phyloP scores from a whole-genome alignment of 331 rosid species.

The Quercus tomentella region DNA sequence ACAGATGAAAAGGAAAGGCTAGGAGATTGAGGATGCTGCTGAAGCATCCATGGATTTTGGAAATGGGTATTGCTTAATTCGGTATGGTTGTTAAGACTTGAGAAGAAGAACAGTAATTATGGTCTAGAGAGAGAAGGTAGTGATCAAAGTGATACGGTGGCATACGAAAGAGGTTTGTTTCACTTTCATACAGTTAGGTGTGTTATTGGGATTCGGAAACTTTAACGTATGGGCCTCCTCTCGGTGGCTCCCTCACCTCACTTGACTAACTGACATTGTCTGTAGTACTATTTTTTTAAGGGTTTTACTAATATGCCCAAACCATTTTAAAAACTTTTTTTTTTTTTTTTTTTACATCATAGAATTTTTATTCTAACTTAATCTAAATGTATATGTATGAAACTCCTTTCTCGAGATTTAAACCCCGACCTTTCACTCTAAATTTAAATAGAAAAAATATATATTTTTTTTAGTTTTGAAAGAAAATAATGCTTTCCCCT shows the following conservation, averaged over 20 bases:
- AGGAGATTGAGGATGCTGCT: not conserved
- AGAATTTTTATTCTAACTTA: no score
- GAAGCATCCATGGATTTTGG: conserved; percentile 8
- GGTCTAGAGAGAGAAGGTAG: no score
- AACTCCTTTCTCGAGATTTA: accelerated
- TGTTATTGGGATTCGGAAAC: conserved; percentile 32
- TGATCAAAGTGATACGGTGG: conserved; percentile 5
- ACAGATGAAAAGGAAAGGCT: conserved; percentile 11
- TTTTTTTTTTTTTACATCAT: no score
- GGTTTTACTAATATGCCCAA: no score
- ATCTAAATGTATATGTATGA: no score
- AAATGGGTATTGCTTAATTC: not conserved
- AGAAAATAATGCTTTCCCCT: no score
- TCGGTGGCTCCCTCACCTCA: not conserved
- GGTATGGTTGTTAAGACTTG: not conserved
- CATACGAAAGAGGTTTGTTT: not conserved
- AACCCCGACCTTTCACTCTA: accelerated
- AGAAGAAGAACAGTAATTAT: not conserved
- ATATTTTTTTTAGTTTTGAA: no score
- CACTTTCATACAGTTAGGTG: not conserved
- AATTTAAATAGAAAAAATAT: no score
- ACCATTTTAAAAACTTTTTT: no score
- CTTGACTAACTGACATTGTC: no score
- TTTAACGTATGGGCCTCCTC: not conserved
- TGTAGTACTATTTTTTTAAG: no score